Evolutionary conservation across 2,329 filamentous ascomycete genomes (phyloP).

Genomic region (Aspergillus brunneoviolaceus): DNA sequence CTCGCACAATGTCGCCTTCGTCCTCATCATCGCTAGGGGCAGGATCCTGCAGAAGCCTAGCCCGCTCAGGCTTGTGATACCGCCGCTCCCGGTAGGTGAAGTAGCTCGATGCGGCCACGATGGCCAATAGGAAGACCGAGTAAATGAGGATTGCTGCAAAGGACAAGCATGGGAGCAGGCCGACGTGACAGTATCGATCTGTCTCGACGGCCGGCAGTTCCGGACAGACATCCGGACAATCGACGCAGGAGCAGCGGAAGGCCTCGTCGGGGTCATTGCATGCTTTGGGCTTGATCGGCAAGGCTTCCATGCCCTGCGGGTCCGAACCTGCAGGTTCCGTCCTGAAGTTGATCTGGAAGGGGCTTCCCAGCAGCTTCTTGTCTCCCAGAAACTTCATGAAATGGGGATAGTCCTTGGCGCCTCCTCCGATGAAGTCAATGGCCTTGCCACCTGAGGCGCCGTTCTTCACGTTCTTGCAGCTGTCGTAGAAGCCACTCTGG

Average conservation of each 20-base stretch:
- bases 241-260: constrained; percentile 89
- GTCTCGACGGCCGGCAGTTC: constrained; percentile 73
- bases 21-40: constrained; percentile 89
- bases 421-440: constrained; percentile 94
- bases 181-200: constrained; percentile 73
- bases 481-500: constrained; percentile 86
- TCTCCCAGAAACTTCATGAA: constrained; percentile 91
- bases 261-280: constrained; percentile 86
- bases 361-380: constrained; percentile 85
- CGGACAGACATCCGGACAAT: constrained; percentile 84
- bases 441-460: constrained; percentile 89
- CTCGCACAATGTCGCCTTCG: constrained; percentile 79
- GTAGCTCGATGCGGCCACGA: constrained; percentile 68
- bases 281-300: constrained; percentile 71
- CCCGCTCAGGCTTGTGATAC: constrained; percentile 72
- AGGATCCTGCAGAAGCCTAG: constrained; percentile 83
- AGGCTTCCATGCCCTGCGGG: constrained; percentile 69
- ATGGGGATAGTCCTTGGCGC: constrained; percentile 82
- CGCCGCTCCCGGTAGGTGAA: constrained; percentile 73
- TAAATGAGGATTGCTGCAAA: constrained; percentile 91
- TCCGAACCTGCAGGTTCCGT: constrained; percentile 59
- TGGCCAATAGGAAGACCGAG: constrained; percentile 68
- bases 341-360: constrained; percentile 93
- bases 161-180: constrained; percentile 84
- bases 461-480: constrained; percentile 99